These are phyloP conservation scores for Talaromyces sp. DNA, from an alignment of 2,329 filamentous ascomycete species.

Conservation along the genomic window DNA sequence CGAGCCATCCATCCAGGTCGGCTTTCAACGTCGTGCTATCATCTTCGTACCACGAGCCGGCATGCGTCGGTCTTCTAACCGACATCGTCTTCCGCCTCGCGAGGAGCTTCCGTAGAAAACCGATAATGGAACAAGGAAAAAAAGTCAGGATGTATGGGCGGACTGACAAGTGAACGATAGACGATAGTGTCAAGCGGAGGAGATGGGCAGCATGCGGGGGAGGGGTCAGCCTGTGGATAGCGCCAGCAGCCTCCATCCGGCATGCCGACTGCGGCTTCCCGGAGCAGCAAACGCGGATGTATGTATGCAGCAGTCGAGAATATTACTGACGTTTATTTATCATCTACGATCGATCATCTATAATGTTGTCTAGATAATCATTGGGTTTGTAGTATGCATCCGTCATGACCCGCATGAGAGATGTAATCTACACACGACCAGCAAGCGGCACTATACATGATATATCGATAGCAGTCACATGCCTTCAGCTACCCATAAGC, in stretches of 20 bases:
- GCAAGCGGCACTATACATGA: not conserved
- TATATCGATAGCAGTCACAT: not conserved
- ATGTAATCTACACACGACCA: not conserved
- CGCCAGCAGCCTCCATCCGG: not conserved
- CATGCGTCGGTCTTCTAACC: conserved; percentile 62
- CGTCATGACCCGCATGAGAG: not conserved
- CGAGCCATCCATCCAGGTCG: conserved; percentile 72
- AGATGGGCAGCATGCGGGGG: not conserved
- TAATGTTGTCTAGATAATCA: not conserved
- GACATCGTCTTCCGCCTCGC: conserved; percentile 23
- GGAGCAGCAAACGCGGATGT: not conserved
- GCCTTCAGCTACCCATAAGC: not conserved
- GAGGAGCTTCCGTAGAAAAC: not conserved
- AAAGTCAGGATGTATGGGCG: not conserved
- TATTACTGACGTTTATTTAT: not conserved
- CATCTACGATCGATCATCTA: not conserved
- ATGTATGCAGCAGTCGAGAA: not conserved
- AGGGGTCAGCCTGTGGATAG: not conserved
- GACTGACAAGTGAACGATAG: not conserved
- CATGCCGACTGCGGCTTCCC: not conserved
- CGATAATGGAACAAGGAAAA: not conserved
- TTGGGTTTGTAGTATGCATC: no score
- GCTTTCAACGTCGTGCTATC: conserved; percentile 53
- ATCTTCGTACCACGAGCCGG: conserved; percentile 79
- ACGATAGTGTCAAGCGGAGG: not conserved